A percentile compares a stretch with the other conserved stretches of the same genome.
These are phyloP conservation scores for Diaporthe amygdali DNA, from an alignment of 2,329 filamentous ascomycete species.

Conservation along the genomic window DNA sequence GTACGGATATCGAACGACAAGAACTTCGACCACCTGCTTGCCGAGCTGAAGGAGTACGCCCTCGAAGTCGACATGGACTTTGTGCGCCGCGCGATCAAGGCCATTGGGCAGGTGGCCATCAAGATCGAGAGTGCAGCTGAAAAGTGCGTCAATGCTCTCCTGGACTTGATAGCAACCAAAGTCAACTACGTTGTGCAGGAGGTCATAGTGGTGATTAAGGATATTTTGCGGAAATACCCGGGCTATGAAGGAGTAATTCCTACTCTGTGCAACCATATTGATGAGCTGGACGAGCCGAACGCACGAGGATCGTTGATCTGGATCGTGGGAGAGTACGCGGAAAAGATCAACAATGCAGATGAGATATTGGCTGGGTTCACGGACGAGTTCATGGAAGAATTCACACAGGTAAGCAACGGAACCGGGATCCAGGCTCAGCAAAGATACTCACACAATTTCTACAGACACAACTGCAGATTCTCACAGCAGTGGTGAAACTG, in stretches of 20 bases:
- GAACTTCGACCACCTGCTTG: conserved; percentile 92
- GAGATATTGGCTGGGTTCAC: conserved; percentile 92
- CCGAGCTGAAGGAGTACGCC: conserved; percentile 96
- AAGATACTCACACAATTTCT: conserved; percentile 25
- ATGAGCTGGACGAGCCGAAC: conserved; percentile 93
- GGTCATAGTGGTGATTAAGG: conserved; percentile 98
- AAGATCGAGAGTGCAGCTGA: conserved; percentile 96
- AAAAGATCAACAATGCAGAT: conserved; percentile 99
- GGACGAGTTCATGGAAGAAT: conserved; percentile 94
- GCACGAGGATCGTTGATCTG: conserved; percentile 92
- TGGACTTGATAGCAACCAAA: conserved; percentile 95
- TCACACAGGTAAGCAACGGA: conserved; percentile 74
- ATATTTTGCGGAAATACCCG: conserved; percentile 96
- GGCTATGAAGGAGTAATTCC: conserved; percentile 98
- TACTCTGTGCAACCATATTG: conserved; percentile 93
- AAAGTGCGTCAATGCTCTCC: conserved; percentile 90
- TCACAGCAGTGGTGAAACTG: conserved; percentile 95
- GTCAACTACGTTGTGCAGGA: conserved; percentile 99
- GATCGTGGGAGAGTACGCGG: conserved; percentile 98
- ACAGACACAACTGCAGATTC: conserved; percentile 94
- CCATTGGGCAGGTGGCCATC: conserved; percentile 97
- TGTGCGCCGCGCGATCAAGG: conserved; percentile 89
- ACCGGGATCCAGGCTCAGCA: not conserved
- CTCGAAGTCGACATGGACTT: conserved; percentile 99
- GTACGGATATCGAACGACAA: conserved; percentile 97